Base-by-base conservation (phyloP, 2,329 filamentous ascomycete genomes). In the Chaetomiaceae sp. region DNA sequence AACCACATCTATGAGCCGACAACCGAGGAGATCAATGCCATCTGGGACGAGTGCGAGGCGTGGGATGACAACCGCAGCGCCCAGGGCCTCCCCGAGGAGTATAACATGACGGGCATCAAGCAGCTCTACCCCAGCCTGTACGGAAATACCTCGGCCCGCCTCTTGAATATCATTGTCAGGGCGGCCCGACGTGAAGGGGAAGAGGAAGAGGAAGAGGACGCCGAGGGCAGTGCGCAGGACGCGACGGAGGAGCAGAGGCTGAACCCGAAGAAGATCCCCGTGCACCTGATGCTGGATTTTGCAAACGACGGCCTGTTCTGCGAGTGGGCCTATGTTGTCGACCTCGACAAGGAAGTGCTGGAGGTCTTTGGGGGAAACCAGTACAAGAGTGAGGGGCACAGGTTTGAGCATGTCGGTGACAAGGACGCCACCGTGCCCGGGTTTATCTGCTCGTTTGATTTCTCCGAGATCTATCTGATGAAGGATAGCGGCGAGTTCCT, bases 281-380 rank as follows among this genome's bases (percentile, higher is more conserved):
- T 56, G 9, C 2, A 33, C 0, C 41, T 48, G 1, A 19, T 45
- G 16, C 33, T 56, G 20, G 41, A 20, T 6, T 56, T 54, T 34
- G 51, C 46, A 1, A 54, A 49, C 21, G 25, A 51, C 14, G 25
- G 17, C 10, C 25, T 51, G 13, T 56, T 54, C 31, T 56, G 55
- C 34, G 55, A 55, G 31, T 56, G 55, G 55, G 52, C 20, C 9
- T 56, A 55, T 27, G 52, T 56, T 25, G 21, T 55, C 4, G 52
- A 56, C 27, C 51, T 56, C 10, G 52, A 56, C 49, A 50, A 50
- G 35, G 48, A 56, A 14, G 46, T 53, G 19, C 13, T 55, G 6
- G 55, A 56, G 48, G 46, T 56, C 7, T 56, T 47, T 25, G 44
- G 42, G 12, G 49, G 41, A n/a, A 7, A 12, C 6, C 52, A 49